These are phyloP conservation scores for Dichotomopilus funicola DNA, from an alignment of 2,329 filamentous ascomycete species.

Conservation along the genomic window DNA sequence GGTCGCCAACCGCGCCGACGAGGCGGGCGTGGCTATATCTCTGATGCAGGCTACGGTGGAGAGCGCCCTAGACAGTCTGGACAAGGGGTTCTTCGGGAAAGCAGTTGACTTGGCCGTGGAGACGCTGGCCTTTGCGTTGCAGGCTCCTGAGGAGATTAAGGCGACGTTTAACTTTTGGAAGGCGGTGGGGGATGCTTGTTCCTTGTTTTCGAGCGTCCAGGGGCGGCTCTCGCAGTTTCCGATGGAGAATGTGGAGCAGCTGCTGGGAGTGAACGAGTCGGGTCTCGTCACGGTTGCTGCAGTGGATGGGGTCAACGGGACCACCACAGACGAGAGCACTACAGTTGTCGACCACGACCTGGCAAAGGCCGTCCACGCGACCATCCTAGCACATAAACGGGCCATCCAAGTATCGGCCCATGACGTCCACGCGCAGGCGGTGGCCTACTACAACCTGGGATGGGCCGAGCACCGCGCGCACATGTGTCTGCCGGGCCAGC, in stretches of 20 bases:
- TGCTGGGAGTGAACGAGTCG: conserved; percentile 52
- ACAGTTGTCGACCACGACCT: conserved; percentile 40
- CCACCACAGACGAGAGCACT: conserved; percentile 41
- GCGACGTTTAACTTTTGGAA: conserved; percentile 95
- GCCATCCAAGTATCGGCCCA: conserved; percentile 66
- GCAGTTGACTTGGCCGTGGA: conserved; percentile 63
- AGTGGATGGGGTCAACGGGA: conserved; percentile 38
- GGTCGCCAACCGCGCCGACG: conserved; percentile 57
- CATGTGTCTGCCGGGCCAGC: conserved; percentile 47
- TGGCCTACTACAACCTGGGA: conserved; percentile 95
- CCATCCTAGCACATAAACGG: conserved; percentile 81
- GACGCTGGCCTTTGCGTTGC: conserved; percentile 60
- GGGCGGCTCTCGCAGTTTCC: conserved; percentile 60
- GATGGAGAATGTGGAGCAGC: conserved; percentile 43
- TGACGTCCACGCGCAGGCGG: conserved; percentile 81
- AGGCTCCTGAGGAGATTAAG: conserved; percentile 53
- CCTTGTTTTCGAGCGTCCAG: conserved; percentile 74
- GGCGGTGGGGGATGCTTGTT: conserved; percentile 78
- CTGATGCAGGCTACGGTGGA: conserved; percentile 84
- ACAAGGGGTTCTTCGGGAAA: conserved; percentile 81
- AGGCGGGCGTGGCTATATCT: conserved; percentile 83
- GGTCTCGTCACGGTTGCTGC: conserved; percentile 60
- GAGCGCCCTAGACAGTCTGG: conserved; percentile 67
- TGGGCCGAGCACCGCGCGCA: conserved; percentile 88
- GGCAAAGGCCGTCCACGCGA: conserved; percentile 57